Evolutionary conservation across 768 basidiomycete genomes (phyloP).

Genomic region (Porphyrellus cyaneotinctus): DNA sequence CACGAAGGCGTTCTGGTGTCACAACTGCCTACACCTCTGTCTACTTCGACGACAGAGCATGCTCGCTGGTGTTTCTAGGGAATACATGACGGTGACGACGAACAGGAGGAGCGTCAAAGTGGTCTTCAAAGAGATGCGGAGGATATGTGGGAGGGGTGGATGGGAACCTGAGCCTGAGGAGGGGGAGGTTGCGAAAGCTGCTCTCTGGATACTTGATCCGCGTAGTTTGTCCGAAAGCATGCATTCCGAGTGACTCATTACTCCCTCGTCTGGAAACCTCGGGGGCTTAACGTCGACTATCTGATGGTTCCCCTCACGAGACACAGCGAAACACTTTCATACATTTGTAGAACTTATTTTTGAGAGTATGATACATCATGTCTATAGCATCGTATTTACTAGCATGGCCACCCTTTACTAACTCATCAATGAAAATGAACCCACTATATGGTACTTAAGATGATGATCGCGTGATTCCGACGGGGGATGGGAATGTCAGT

Average conservation of each 20-base stretch:
- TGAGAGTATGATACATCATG: too few species aligned
- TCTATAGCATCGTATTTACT: too few species aligned
- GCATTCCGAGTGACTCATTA: slow-evolving; percentile 9
- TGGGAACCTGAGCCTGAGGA: slow-evolving; percentile 7
- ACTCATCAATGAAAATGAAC: too few species aligned
- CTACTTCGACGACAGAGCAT: slow-evolving; percentile 24
- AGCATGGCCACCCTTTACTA: too few species aligned
- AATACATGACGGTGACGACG: slow-evolving; percentile 87
- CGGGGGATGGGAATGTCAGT: too few species aligned
- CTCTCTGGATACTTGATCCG: slow-evolving; percentile 76
- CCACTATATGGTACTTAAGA: too few species aligned
- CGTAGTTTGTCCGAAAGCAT: slow-evolving; percentile 43
- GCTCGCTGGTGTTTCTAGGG: slow-evolving; percentile 59
- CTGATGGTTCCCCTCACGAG: too few species aligned
- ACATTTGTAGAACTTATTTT: too few species aligned
- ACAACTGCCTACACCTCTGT: not conserved
- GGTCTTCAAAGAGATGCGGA: slow-evolving; percentile 63
- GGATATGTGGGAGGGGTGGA: slow-evolving; percentile 11
- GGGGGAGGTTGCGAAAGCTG: slow-evolving; percentile 29
- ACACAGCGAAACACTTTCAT: too few species aligned
- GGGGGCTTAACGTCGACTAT: too few species aligned
- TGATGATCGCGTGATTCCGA: too few species aligned
- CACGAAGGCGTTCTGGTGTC: slow-evolving; percentile 31
- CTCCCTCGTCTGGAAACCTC: too few species aligned
- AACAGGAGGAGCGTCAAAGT: slow-evolving; percentile 76